Evolutionary conservation across 1,139 yeast genomes (phyloP).

Genomic region (Meyerozyma elateridarum): DNA sequence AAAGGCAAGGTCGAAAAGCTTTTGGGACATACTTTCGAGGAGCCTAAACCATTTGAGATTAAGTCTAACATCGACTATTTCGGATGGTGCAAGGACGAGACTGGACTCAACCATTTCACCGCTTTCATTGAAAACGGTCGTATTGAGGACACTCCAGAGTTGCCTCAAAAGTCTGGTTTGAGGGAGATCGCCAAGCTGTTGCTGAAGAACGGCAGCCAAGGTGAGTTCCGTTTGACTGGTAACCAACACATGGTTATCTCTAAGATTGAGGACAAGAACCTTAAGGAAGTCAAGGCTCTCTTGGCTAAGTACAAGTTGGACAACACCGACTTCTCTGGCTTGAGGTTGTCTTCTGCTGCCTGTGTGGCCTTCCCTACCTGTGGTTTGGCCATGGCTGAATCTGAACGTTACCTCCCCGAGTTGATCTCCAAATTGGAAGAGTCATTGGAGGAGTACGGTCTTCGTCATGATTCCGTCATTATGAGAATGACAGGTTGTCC

Average conservation of each 20-base stretch:
- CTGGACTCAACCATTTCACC: conserved; percentile 83
- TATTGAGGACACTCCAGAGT: conserved; percentile 86
- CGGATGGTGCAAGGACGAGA: conserved; percentile 93
- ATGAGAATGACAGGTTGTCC: conserved; percentile 99
- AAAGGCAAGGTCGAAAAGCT: conserved; percentile 76
- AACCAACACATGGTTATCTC: conserved; percentile 87
- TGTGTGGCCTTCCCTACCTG: conserved; percentile 99
- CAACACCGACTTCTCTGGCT: conserved; percentile 76
- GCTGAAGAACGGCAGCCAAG: conserved; percentile 43
- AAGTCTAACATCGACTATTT: conserved; percentile 86
- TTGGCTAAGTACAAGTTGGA: conserved; percentile 76
- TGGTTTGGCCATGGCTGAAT: conserved; percentile 98
- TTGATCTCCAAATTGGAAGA: conserved; percentile 77
- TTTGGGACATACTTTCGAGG: conserved; percentile 71
- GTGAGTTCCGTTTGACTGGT: conserved; percentile 91
- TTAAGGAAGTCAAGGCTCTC: conserved; percentile 56
- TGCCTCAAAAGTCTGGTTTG: conserved; percentile 88
- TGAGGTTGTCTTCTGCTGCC: conserved; percentile 88
- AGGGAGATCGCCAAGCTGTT: conserved; percentile 70
- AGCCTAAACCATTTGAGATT: conserved; percentile 68
- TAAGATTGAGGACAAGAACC: conserved; percentile 64
- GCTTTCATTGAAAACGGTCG: conserved; percentile 96
- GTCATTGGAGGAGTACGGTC: conserved; percentile 84
- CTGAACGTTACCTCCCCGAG: conserved; percentile 89
- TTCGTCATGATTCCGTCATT: conserved; percentile 90